Percentiles rank a stretch among this genome's conserved stretches.
These are phyloP conservation scores for Aureobasidium sp. DNA, from an alignment of 2,329 filamentous ascomycete species.

Conservation along the genomic window DNA sequence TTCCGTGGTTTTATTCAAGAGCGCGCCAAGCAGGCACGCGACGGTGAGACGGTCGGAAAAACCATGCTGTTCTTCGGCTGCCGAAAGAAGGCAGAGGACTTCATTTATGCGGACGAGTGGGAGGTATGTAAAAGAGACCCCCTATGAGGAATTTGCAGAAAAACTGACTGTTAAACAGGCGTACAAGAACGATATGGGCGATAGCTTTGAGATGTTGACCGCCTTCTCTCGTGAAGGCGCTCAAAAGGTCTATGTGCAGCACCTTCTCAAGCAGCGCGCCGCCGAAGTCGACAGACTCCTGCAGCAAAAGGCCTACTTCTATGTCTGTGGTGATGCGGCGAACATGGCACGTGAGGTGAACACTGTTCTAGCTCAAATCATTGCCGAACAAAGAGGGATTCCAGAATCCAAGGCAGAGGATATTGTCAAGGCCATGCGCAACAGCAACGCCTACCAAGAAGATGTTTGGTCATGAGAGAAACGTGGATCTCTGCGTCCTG, in stretches of 20 bases:
- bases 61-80: conserved; percentile 95
- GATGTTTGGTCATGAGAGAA: conserved; percentile 55
- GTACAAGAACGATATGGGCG: conserved; percentile 75
- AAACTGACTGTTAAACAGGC: conserved; percentile 46
- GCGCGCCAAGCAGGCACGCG: conserved; percentile 71
- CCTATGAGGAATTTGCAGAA: not conserved
- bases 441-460: conserved; percentile 92
- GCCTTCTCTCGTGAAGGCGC: conserved; percentile 87
- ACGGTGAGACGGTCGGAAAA: conserved; percentile 75
- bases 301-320: conserved; percentile 84
- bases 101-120: conserved; percentile 87
- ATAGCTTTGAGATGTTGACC: conserved; percentile 82
- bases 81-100: conserved; percentile 81
- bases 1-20: conserved; percentile 96
- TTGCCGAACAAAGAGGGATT: conserved; percentile 75
- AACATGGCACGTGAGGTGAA: conserved; percentile 59
- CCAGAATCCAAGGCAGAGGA: conserved; percentile 86
- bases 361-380: conserved; percentile 75
- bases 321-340: conserved; percentile 94
- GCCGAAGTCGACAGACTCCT: conserved; percentile 83
- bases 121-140: conserved; percentile 55
- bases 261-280: conserved; percentile 75
- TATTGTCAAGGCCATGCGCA: conserved; percentile 93
- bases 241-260: conserved; percentile 95
- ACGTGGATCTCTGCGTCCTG: not conserved